Evolutionary conservation across 345 rosid species (phyloP).

Genomic region (Gossypium mustelinum): DNA sequence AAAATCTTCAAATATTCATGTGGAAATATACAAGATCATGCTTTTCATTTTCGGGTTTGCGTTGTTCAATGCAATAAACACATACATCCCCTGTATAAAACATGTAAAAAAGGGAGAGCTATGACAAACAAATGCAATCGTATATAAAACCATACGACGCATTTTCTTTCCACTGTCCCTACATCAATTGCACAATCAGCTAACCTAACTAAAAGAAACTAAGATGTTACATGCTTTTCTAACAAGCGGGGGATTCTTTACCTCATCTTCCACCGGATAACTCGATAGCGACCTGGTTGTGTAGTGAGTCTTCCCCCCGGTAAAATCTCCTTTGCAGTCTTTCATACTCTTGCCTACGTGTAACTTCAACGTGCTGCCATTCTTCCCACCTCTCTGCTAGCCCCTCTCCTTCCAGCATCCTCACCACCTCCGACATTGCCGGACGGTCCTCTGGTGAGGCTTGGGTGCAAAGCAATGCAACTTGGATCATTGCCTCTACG

Average conservation of each 20-base stretch:
- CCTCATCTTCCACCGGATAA: conserved; percentile 85
- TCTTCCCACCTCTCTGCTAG: conserved; percentile 97
- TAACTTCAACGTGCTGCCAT: conserved; percentile 87
- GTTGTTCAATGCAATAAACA: neutral
- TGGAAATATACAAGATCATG: neutral
- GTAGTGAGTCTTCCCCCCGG: conserved; percentile 75
- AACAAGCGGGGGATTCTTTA: neutral
- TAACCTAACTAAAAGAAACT: neutral
- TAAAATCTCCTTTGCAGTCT: conserved; percentile 75
- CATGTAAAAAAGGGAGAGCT: neutral
- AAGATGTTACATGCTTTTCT: neutral
- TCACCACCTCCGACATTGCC: conserved; percentile 82
- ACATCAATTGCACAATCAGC: neutral
- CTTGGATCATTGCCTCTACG: conserved; percentile 89
- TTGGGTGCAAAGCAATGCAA: conserved; percentile 87
- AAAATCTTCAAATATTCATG: neutral
- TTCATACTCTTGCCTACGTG: conserved; percentile 76
- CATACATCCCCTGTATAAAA: conserved; percentile 2
- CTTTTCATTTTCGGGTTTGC: neutral
- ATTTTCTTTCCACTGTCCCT: neutral
- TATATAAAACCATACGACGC: neutral
- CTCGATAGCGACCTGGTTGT: conserved; percentile 79
- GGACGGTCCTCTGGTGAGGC: conserved; percentile 85
- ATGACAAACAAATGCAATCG: neutral
- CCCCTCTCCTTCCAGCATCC: conserved; percentile 99